These are phyloP conservation scores for Trypanosoma congolense DNA, from an alignment of 208 protist genomes.

Conservation along the genomic window DNA sequence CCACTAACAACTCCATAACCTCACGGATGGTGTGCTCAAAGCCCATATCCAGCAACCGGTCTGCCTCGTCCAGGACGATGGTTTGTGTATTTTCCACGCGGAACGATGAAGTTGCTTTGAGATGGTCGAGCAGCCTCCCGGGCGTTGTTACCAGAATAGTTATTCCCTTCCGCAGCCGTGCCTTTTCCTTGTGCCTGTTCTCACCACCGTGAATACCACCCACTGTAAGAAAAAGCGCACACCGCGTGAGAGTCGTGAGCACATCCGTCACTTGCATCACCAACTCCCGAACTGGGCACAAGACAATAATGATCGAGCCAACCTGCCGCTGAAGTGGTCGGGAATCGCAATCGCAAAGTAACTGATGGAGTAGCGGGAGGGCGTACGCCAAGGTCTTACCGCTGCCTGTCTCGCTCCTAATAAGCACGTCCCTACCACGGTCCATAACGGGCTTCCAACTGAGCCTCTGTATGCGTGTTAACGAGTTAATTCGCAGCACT, in stretches of 20 bases:
- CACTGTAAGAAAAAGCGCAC: slow-evolving; percentile 28
- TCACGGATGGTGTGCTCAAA: slow-evolving; percentile 97
- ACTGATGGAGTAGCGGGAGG: slow-evolving; percentile 70
- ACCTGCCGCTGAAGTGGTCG: slow-evolving; percentile 59
- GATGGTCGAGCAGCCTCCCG: slow-evolving; percentile 43
- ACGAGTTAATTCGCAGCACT: slow-evolving; percentile 41
- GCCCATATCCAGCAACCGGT: slow-evolving; percentile 97
- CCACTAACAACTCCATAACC: slow-evolving; percentile 91
- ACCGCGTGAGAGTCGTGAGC: slow-evolving; percentile 33
- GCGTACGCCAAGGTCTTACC: slow-evolving; percentile 95
- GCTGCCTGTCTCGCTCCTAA: slow-evolving; percentile 65
- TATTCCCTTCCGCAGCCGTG: slow-evolving; percentile 76
- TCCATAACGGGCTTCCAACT: slow-evolving; percentile 28
- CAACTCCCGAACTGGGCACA: slow-evolving; percentile 85
- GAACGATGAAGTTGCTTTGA: slow-evolving; percentile 66
- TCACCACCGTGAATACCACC: slow-evolving; percentile 38
- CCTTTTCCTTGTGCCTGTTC: slow-evolving; percentile 85
- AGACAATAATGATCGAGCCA: slow-evolving; percentile 76
- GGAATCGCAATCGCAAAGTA: slow-evolving; percentile 79
- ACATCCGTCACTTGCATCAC: slow-evolving; percentile 83
- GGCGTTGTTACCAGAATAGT: slow-evolving; percentile 76
- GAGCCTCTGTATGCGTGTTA: slow-evolving; percentile 30
- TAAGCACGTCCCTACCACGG: slow-evolving; percentile 39
- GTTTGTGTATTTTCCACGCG: slow-evolving; percentile 63
- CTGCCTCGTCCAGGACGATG: slow-evolving; percentile 94